Evolutionary conservation across 331 rosid genomes (phyloP).

Genomic region (Phaseolus coccineus): DNA sequence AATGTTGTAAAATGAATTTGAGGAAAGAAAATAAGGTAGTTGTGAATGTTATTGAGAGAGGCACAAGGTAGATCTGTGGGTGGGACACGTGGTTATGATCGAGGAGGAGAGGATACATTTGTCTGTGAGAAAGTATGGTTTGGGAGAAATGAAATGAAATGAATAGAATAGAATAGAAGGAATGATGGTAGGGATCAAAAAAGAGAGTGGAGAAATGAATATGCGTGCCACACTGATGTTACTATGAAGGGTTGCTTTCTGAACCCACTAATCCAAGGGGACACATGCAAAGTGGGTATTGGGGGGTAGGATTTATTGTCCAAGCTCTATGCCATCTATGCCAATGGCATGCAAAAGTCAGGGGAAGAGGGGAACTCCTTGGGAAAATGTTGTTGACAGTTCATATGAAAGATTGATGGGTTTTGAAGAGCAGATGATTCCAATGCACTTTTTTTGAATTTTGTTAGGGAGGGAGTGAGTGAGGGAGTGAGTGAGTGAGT

Average conservation of each 20-base stretch:
- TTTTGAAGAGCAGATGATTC: constrained; percentile 42
- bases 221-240: constrained; percentile 63
- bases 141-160: constrained; percentile 44
- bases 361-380: constrained; percentile 31
- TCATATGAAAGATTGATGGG: constrained; percentile 56
- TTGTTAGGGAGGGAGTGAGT: not conserved
- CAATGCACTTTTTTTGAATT: constrained; percentile 35
- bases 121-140: constrained; percentile 36
- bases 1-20: not conserved
- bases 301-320: constrained; percentile 35
- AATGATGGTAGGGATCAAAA: constrained; percentile 60
- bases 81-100: constrained; percentile 67
- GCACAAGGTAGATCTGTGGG: constrained; percentile 56
- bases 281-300: constrained; percentile 45
- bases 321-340: constrained; percentile 23
- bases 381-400: constrained; percentile 50
- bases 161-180: constrained; percentile 36
- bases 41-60: constrained; percentile 1
- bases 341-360: constrained; percentile 41
- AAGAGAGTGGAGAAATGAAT: constrained; percentile 59
- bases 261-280: constrained; percentile 47
- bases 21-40: not conserved
- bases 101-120: constrained; percentile 55
- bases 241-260: constrained; percentile 59
- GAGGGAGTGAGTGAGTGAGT: not conserved